Conservation (phyloP, 352 stramenopile genomes). For the Phytophthora pistaciae region DNA sequence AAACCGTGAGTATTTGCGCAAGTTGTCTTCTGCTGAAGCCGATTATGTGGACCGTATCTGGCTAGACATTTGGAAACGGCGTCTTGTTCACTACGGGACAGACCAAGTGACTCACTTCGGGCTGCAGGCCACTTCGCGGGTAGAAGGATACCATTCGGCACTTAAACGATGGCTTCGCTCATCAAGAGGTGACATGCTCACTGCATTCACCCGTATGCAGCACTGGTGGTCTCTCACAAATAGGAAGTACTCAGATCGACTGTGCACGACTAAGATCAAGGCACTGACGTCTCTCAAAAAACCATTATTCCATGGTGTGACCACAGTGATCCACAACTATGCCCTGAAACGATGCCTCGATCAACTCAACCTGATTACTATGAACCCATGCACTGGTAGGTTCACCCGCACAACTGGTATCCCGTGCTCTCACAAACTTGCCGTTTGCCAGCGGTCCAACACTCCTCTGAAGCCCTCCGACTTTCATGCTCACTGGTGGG, state of each 20-base stretch:
- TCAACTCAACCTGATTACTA: background rate
- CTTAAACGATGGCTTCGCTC: conserved; percentile 22
- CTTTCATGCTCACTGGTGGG: conserved; percentile 18
- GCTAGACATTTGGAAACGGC: too few species aligned
- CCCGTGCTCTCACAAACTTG: conserved; percentile 6
- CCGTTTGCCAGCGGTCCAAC: background rate
- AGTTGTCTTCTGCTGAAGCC: too few species aligned
- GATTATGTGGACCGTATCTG: too few species aligned
- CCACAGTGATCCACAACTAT: background rate
- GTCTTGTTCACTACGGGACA: too few species aligned
- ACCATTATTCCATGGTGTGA: background rate
- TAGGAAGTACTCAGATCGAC: background rate
- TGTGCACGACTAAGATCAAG: background rate
- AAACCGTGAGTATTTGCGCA: too few species aligned
- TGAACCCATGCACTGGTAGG: background rate
- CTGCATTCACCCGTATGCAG: conserved; percentile 10
- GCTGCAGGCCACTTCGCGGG: background rate
- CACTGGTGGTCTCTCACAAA: conserved; percentile 19
- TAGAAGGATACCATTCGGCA: conserved; percentile 21
- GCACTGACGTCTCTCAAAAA: background rate
- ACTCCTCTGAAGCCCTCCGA: background rate
- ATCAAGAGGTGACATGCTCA: conserved; percentile 12
- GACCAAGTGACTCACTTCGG: too few species aligned
- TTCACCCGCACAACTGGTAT: background rate
- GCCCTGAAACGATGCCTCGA: background rate